These are phyloP conservation scores for Phytopythium mirpurense DNA, from an alignment of 352 stramenopile genomes.

Conservation along the genomic window DNA sequence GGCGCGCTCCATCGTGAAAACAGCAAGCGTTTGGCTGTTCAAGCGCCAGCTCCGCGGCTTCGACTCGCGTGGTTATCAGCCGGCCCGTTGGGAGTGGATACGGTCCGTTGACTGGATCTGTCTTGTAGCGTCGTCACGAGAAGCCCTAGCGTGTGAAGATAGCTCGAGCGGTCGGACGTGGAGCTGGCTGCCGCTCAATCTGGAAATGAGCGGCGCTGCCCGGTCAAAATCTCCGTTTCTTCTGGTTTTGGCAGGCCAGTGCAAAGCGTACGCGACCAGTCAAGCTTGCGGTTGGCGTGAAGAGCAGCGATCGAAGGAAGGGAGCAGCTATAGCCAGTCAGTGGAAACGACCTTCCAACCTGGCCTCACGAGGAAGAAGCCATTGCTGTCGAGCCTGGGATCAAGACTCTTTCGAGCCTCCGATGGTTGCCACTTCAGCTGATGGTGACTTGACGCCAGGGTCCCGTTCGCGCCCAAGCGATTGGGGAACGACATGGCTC, in stretches of 20 bases:
- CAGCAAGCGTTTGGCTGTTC: not conserved
- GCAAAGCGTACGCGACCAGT: not conserved
- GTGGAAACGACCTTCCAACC: not conserved
- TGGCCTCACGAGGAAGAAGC: not conserved
- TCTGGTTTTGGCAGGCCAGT: slow-evolving; percentile 6
- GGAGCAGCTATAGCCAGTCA: not conserved
- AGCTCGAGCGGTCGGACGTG: slow-evolving; percentile 1
- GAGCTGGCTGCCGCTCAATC: slow-evolving; percentile 1
- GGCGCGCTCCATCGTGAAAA: not conserved
- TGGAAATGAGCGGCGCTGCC: slow-evolving; percentile 8
- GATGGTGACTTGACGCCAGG: no score
- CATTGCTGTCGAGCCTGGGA: not conserved
- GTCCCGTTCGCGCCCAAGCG: no score
- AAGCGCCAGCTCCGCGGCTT: not conserved
- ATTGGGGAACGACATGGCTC: no score
- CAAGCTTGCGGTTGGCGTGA: not conserved
- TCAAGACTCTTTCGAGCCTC: not conserved
- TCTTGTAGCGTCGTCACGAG: not conserved
- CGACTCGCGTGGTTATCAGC: slow-evolving; percentile 2
- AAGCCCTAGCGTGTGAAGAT: not conserved
- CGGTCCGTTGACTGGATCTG: not conserved
- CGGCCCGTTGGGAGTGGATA: not conserved
- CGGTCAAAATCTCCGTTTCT: not conserved
- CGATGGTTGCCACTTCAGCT: not conserved
- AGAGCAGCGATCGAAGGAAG: not conserved